Conservation (phyloP, 495 filamentous ascomycete genomes). For the Talaromyces liani region DNA sequence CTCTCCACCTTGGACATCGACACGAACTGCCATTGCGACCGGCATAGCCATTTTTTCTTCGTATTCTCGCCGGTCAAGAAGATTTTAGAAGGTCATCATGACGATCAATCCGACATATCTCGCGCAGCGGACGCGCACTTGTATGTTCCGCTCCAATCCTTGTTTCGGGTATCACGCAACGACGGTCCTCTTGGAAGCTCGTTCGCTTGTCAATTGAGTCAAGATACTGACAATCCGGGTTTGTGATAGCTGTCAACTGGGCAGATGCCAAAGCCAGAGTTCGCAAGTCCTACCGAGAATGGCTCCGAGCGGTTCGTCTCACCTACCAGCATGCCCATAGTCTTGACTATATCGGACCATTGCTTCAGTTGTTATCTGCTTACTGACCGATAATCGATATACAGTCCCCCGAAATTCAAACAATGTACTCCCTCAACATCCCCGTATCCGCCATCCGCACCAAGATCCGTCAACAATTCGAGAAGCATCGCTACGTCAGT, state of each 20-base stretch:
- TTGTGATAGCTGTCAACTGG: slow-evolving; percentile 70
- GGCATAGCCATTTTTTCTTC: not conserved
- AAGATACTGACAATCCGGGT: slow-evolving; percentile 10
- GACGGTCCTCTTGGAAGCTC: not conserved
- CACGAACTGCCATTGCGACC: not conserved
- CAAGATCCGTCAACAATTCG: slow-evolving; percentile 95
- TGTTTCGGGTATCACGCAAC: slow-evolving; percentile 2
- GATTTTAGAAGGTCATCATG: slow-evolving; percentile 29
- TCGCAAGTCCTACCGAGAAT: slow-evolving; percentile 80
- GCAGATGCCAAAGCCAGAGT: slow-evolving; percentile 75
- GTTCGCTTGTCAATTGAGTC: not conserved
- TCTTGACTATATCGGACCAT: too few species aligned
- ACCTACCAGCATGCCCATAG: too few species aligned
- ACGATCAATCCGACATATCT: slow-evolving; percentile 90
- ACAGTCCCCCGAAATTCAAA: slow-evolving; percentile 91
- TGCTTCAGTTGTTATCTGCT: not conserved
- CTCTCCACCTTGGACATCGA: not conserved
- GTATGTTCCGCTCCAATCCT: slow-evolving; percentile 48
- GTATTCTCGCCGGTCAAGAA: not conserved
- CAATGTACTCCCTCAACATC: slow-evolving; percentile 87
- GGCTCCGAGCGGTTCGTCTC: slow-evolving; percentile 71
- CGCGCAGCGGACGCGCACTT: slow-evolving; percentile 80
- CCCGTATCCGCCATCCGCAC: slow-evolving; percentile 84
- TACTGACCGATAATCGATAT: slow-evolving; percentile 14
- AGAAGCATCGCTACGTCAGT: slow-evolving; percentile 87